These are phyloP conservation scores for Yarrowia sp. DNA, from an alignment of 805 yeast genomes.

Conservation along the genomic window DNA sequence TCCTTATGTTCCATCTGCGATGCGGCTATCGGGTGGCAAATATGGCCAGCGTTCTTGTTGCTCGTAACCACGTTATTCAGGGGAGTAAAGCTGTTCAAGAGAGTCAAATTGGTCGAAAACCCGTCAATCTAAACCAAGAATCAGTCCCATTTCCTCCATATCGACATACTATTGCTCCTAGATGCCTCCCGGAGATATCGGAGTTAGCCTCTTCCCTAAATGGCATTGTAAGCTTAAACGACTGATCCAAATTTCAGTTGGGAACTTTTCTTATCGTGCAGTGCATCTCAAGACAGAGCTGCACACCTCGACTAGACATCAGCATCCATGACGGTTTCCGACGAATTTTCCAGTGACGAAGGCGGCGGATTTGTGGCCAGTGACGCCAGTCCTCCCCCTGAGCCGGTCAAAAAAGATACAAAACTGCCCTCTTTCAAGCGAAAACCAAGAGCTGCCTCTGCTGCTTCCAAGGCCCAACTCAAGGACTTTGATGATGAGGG, in stretches of 20 bases:
- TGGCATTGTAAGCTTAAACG: not conserved
- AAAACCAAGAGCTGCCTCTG: not conserved
- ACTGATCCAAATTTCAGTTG: not conserved
- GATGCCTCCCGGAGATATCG: not conserved
- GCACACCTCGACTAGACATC: not conserved
- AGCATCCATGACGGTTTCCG: not conserved
- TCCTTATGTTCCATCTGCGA: too few relatives aligned
- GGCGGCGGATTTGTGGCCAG: conserved; percentile 7
- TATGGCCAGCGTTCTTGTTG: too few relatives aligned
- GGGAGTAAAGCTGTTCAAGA: too few relatives aligned
- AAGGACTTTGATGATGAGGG: conserved; percentile 23
- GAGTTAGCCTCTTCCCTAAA: not conserved
- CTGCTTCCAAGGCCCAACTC: not conserved
- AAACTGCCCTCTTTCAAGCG: conserved; percentile 6
- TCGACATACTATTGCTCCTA: too few relatives aligned
- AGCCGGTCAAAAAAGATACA: not conserved
- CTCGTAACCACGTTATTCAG: too few relatives aligned
- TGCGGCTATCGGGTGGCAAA: too few relatives aligned
- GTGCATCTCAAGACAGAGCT: not conserved
- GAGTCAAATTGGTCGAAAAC: too few relatives aligned
- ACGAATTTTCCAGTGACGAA: conserved; percentile 4
- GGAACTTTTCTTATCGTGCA: conserved; percentile 10
- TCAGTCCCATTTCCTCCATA: too few relatives aligned
- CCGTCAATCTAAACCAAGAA: too few relatives aligned
- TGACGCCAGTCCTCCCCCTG: not conserved